These are phyloP conservation scores for Fistulifera pelliculosa DNA, from an alignment of 108 stramenopile genomes.

Conservation along the genomic window DNA sequence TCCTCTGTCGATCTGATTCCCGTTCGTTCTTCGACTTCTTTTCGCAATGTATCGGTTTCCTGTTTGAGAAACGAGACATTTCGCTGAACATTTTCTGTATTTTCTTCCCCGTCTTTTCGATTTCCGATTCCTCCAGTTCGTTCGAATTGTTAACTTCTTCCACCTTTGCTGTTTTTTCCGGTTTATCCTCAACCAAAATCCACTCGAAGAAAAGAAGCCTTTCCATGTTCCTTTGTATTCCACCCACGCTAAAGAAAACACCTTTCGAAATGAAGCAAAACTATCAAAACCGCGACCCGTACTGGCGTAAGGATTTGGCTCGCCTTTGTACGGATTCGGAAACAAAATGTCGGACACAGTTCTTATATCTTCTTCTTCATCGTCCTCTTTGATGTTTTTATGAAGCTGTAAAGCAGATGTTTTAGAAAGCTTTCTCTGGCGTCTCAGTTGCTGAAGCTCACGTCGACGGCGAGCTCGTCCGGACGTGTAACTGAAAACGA, in stretches of 20 bases:
- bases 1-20: constrained; percentile 61
- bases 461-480: neutral
- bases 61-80: constrained; percentile 39
- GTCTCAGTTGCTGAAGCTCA: neutral
- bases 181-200: constrained; percentile 3
- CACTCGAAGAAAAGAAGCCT: constrained; percentile 7
- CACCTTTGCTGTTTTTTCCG: neutral
- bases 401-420: neutral
- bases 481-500: neutral
- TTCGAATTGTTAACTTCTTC: neutral
- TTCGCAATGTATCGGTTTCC: constrained; percentile 32
- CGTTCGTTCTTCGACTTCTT: constrained; percentile 44
- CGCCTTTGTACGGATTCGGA: constrained; percentile 9
- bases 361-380: constrained; percentile 24
- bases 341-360: constrained; percentile 6
- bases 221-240: constrained; percentile 10
- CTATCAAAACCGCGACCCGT: neutral
- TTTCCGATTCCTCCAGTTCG: constrained; percentile 4
- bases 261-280: neutral
- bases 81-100: constrained; percentile 38
- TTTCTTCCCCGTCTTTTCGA: constrained; percentile 3
- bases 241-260: neutral
- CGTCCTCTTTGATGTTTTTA: neutral
- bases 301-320: neutral
- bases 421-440: neutral